phyloP scores from a whole-genome alignment of 2,329 filamentous ascomycete species.

The Fusarium veterinarium region DNA sequence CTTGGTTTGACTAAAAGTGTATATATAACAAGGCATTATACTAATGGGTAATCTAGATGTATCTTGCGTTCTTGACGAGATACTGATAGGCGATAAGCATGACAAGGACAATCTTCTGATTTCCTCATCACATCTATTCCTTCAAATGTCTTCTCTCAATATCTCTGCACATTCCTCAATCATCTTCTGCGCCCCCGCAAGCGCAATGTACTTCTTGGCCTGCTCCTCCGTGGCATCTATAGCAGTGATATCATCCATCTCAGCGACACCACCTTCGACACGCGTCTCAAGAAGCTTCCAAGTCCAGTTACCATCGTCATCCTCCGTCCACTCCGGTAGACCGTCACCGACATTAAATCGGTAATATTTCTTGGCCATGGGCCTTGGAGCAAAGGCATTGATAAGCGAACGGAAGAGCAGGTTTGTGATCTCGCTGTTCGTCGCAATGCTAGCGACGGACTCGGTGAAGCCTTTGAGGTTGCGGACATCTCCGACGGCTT shows the following conservation, averaged over 20 bases:
- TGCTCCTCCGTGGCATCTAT: background rate
- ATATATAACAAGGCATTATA: too few species aligned
- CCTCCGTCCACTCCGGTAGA: background rate
- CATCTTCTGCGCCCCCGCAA: background rate
- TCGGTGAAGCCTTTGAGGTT: background rate
- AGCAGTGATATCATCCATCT: background rate
- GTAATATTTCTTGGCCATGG: background rate
- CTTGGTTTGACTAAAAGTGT: too few species aligned
- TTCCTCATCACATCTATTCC: too few species aligned
- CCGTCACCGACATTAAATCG: background rate
- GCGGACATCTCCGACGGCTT: background rate
- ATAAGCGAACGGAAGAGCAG: background rate
- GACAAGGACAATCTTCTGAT: too few species aligned
- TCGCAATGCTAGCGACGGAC: background rate
- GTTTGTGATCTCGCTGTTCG: background rate
- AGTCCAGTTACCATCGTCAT: background rate
- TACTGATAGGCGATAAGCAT: too few species aligned
- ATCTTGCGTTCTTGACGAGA: too few species aligned
- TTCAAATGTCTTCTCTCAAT: background rate
- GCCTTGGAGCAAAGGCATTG: background rate
- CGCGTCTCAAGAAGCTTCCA: background rate
- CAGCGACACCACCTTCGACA: background rate
- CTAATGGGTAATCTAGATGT: too few species aligned
- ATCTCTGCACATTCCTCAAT: background rate
- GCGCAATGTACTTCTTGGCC: background rate